Base-by-base conservation (phyloP, 2,329 filamentous ascomycete genomes). In the Fusarium musae region DNA sequence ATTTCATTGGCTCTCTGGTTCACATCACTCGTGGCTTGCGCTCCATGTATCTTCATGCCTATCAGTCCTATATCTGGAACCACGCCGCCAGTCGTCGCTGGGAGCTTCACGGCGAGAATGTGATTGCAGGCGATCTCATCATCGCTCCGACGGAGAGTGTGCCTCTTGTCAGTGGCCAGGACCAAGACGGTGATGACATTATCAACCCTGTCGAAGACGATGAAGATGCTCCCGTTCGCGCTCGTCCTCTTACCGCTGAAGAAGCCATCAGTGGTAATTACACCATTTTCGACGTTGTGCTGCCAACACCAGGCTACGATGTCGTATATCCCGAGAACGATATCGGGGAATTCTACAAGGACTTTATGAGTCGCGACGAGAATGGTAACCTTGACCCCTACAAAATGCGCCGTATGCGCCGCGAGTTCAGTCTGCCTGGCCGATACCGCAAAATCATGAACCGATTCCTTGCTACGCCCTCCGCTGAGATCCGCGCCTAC, bases 51-150 rank as follows among this genome's bases (percentile, higher is more conserved):
- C 92, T 97, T 21, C 96, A 99, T 81, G 96, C 96, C 9, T 98
- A 98, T 83, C 96, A 99, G 82, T 97, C 93, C 10, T 89, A 95
- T 42, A 91, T 99, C 13, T 99, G 96, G 96, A 99, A 99, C 83
- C 89, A 91, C 74, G 93, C 91, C 17, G 93, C 91, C 4, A 94
- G 93, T 73, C 90, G 92, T 76, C 92, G 96, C 52, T 97, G 94
- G 92, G 89, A 91, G 46, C 84, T 89, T 6, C 92, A 93, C 79
- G 95, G 95, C 57, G 82, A 87, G 66, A 87, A 87, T 61, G 93
- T 98, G 21, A 88, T 97, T 19, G 89, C 92, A 75, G 96, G 96
- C 37, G 96, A 99, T 80, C 88, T 99, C 16, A 90, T 98, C 47
- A 86, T 97, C 28, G 80, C 84, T 53, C 81, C 82, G 26, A 79